Base-by-base conservation (phyloP, 495 filamentous ascomycete genomes). In the Rusavskia elegans region DNA sequence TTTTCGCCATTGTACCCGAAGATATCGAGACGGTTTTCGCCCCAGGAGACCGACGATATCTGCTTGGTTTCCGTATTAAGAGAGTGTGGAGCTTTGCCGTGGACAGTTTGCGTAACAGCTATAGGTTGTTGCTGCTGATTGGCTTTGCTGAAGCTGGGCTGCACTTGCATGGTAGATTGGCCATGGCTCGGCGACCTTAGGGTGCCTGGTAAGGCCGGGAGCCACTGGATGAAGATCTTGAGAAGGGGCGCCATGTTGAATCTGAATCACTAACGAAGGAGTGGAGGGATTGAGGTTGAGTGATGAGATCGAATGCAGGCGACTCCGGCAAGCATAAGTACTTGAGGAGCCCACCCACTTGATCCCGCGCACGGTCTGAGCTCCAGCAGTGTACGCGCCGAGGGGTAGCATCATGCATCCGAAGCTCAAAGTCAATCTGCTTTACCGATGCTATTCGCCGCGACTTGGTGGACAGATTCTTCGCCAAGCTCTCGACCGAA, bases 41-140 rank as follows among this genome's bases (percentile, higher is more conserved):
- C 60, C 68, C 65, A 68, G 11, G 67, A 68, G n/a, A 58, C 55
- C 0, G 53, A 17, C 39, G 39, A 35, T 35, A 35, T 8, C 32
- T 35, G 32, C 32, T 11, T 42, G 39, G 20, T 2, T 42, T 42
- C 20, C n/a, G 2, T 5, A 20, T 17, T 4, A 16, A 29, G 6
- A 29, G 44, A 14, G 21, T 11, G 23, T n/a, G 21, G 10, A 29
- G 44, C 19, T 16, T 25, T 17, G 14, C 3, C 23, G 14, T 29
- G 17, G 5, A 23, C 6, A 23, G 1, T 2, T 8, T 25, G 19
- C 9, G 14, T 13, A 16, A 8, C 6, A n/a, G 8, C 5, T 1
- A 29, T 16, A 14, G 44, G 44, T 13, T 25, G 44, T 29, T 29
- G 23, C 23, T 46, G 44, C 19, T 23, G 6, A 29, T 29, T 6